These are phyloP conservation scores for Recurvomyces mirabilis DNA, from an alignment of 495 filamentous ascomycete genomes.

Conservation along the genomic window DNA sequence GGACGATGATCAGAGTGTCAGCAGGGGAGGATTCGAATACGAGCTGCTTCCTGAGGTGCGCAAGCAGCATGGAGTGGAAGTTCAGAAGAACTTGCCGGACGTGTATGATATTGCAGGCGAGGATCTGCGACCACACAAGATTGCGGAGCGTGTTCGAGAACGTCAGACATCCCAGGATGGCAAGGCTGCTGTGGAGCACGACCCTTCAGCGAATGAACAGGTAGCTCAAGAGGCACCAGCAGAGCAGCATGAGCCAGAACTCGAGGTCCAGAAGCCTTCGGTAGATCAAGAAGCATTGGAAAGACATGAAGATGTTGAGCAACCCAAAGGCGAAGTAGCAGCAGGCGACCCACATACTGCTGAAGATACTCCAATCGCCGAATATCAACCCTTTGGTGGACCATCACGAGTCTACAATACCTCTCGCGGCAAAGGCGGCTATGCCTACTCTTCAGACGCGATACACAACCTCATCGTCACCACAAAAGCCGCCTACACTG, in stretches of 20 bases:
- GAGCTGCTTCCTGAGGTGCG: slow-evolving; percentile 29
- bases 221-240: background rate
- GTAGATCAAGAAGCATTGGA: too few relatives aligned
- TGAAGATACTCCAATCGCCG: too few relatives aligned
- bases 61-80: slow-evolving; percentile 14
- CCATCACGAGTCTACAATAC: slow-evolving; percentile 1
- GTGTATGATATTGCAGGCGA: slow-evolving; percentile 9
- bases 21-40: slow-evolving; percentile 38
- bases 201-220: background rate
- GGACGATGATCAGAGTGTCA: slow-evolving; percentile 31
- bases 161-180: background rate
- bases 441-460: slow-evolving; percentile 27
- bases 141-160: too few relatives aligned
- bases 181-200: slow-evolving; percentile 7
- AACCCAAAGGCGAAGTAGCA: too few relatives aligned
- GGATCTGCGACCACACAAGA: slow-evolving; percentile 12
- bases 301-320: too few relatives aligned
- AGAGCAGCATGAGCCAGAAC: too few relatives aligned
- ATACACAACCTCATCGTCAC: slow-evolving; percentile 74
- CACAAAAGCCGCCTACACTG: slow-evolving; percentile 45
- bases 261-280: background rate
- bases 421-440: background rate
- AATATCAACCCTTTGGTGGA: background rate
- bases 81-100: slow-evolving; percentile 1
- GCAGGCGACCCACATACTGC: too few relatives aligned